Conservation (phyloP, 73 alveolate genomes). For the Uronychia setigera region DNA sequence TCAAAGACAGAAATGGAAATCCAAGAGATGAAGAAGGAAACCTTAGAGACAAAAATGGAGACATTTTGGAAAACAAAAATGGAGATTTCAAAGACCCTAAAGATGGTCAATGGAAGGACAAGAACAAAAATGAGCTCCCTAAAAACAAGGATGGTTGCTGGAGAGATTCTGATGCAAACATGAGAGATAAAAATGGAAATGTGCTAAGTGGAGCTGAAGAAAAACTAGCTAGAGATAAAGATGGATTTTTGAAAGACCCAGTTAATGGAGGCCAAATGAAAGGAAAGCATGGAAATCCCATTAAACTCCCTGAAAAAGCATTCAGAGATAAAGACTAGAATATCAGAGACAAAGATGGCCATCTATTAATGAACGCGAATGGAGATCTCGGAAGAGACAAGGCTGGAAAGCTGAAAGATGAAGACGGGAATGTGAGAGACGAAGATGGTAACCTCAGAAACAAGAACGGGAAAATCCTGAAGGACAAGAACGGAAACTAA, state of each 20-base stretch:
- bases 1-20: not conserved
- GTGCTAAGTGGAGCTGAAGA: not conserved
- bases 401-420: not conserved
- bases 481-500: not conserved
- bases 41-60: not conserved
- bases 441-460: not conserved
- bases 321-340: not conserved
- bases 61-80: not conserved
- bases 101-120: not conserved
- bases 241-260: not conserved
- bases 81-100: not conserved
- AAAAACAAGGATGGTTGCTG: not conserved
- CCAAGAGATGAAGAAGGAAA: not conserved
- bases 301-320: not conserved
- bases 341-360: constrained; percentile 1
- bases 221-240: not conserved
- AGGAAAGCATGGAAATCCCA: not conserved
- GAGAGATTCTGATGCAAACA: not conserved
- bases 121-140: not conserved
- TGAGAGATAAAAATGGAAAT: not conserved
- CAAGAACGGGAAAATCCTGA: not conserved
- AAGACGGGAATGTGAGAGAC: not conserved
- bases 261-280: not conserved
- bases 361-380: not conserved
- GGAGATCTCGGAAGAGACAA: not conserved